A percentile compares a stretch with the other conserved stretches of the same genome.
Conservation (phyloP, 495 filamentous ascomycete species). For the Hypomontagnella submonticulosa region DNA sequence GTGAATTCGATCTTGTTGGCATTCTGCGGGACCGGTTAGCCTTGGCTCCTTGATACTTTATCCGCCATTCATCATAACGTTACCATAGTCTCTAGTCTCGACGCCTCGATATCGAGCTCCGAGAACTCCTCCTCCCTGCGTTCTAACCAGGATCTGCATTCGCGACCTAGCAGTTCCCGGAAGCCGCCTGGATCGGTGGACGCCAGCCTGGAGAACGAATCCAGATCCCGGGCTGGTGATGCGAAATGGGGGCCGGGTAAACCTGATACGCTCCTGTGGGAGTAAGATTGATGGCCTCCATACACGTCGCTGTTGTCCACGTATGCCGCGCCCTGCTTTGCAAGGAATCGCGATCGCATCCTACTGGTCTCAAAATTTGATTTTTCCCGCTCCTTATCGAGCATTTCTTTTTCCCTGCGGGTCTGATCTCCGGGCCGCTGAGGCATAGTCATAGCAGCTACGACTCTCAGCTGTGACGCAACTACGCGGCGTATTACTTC, state of each 20-base stretch:
- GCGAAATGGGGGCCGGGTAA: not conserved
- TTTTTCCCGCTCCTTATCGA: conserved; percentile 33
- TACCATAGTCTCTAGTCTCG: conserved; percentile 43
- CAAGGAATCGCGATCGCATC: conserved; percentile 32
- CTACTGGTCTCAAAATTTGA: conserved; percentile 24
- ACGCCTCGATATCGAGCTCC: conserved; percentile 36
- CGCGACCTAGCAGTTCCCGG: conserved; percentile 45
- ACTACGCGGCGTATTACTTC: conserved; percentile 48
- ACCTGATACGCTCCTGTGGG: conserved; percentile 24
- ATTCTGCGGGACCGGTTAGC: conserved; percentile 35
- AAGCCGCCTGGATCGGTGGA: conserved; percentile 45
- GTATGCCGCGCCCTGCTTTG: conserved; percentile 33
- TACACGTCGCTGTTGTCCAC: conserved; percentile 35
- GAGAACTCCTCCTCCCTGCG: conserved; percentile 29
- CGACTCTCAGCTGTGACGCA: conserved; percentile 28
- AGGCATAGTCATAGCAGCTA: conserved; percentile 23
- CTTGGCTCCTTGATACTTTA: conserved; percentile 4
- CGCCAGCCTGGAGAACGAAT: conserved; percentile 36
- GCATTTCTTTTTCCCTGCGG: conserved; percentile 37
- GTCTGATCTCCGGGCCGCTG: conserved; percentile 18
- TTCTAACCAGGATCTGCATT: conserved; percentile 38
- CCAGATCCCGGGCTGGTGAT: conserved; percentile 7
- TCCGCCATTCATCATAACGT: conserved; percentile 26
- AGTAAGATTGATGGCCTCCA: conserved; percentile 18
- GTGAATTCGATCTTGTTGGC: conserved; percentile 34